phyloP scores from a whole-genome alignment of 163 green algal species.

The Scenedesmus sp. region DNA sequence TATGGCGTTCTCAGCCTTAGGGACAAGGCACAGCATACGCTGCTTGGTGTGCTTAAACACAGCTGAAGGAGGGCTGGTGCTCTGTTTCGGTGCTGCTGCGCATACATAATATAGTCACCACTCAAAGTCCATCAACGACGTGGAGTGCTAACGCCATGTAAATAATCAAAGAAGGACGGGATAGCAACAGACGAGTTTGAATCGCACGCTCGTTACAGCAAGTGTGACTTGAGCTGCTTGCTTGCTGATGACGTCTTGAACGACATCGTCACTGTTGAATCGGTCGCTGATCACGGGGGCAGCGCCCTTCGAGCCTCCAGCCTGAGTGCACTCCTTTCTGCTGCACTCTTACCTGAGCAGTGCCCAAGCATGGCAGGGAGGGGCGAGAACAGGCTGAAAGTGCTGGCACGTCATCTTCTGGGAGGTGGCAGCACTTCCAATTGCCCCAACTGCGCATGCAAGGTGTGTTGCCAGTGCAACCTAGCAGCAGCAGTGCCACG shows the following conservation, averaged over 20 bases:
- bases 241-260: neutral
- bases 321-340: neutral
- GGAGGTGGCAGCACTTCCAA: neutral
- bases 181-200: neutral
- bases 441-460: conserved; percentile 20
- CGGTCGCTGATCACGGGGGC: neutral
- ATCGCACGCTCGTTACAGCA: neutral
- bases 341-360: neutral
- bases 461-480: neutral
- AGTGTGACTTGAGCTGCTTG: neutral
- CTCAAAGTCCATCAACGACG: no score
- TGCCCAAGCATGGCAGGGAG: conserved; percentile 16
- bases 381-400: conserved; percentile 23
- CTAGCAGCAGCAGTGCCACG: neutral
- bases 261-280: neutral
- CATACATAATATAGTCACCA: no score
- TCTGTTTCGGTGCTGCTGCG: neutral
- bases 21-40: neutral
- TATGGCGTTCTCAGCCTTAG: neutral
- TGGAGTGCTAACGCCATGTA: no score
- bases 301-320: neutral
- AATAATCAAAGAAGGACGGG: no score
- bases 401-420: conserved; percentile 37
- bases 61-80: neutral
- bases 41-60: neutral